Conservation (phyloP, 1,139 yeast species). For the Kurtzmaniella quercitrusa region DNA sequence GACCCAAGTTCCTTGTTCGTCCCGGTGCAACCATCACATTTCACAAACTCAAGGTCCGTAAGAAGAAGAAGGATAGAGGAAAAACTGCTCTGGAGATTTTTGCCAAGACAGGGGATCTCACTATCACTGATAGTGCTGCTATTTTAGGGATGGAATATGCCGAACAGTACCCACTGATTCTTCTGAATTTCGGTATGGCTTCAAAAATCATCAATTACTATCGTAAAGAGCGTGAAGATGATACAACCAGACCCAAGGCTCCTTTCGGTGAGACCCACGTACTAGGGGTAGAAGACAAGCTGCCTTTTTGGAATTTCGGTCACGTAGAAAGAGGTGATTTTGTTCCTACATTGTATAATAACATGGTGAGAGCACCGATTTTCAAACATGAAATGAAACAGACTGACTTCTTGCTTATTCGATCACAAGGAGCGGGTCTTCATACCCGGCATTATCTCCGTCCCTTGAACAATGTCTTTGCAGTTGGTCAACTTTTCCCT, state of each 20-base stretch:
- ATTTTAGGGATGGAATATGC: conserved; percentile 82
- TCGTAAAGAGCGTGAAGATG: conserved; percentile 78
- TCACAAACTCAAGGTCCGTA: conserved; percentile 71
- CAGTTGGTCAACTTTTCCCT: conserved; percentile 92
- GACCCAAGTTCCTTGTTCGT: conserved; percentile 69
- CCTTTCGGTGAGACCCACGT: conserved; percentile 95
- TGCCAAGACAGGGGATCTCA: conserved; percentile 66
- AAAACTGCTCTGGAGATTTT: conserved; percentile 74
- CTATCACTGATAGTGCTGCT: conserved; percentile 78
- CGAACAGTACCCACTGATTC: conserved; percentile 80
- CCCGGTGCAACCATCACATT: conserved; percentile 78
- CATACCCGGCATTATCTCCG: conserved; percentile 54
- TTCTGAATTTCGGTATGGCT: conserved; percentile 95
- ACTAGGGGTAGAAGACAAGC: conserved; percentile 88
- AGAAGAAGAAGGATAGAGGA: conserved; percentile 86
- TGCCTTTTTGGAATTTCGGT: conserved; percentile 99
- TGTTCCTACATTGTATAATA: conserved; percentile 90
- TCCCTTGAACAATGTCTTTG: conserved; percentile 65
- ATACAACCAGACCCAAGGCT: conserved; percentile 80
- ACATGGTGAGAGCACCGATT: conserved; percentile 89
- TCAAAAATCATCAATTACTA: conserved; percentile 90
- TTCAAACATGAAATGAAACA: conserved; percentile 75
- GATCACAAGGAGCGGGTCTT: conserved; percentile 76
- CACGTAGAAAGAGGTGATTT: conserved; percentile 92
- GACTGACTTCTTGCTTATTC: conserved; percentile 79